Conservation (phyloP, 225 moss, liverwort and hornwort species). For the Ulota crispa region DNA sequence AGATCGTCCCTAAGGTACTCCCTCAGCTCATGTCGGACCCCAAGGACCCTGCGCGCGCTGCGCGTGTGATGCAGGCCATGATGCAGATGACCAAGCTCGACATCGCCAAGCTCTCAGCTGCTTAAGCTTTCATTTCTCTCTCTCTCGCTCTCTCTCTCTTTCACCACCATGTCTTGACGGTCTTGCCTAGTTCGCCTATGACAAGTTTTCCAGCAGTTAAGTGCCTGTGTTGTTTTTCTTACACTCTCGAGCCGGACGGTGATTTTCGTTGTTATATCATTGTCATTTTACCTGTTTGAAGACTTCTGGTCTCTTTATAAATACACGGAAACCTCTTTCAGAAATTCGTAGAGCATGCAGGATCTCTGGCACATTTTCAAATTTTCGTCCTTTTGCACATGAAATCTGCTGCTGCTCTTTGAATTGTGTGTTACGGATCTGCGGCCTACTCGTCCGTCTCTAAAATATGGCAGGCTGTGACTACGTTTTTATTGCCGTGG, state of each 20-base stretch:
- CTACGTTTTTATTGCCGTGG: too few species aligned
- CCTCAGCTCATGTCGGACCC: conserved; percentile 32
- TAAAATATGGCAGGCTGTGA: too few species aligned
- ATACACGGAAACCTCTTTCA: neutral
- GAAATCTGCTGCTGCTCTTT: too few species aligned
- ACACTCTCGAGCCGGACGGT: neutral
- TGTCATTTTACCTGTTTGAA: neutral
- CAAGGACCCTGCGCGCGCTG: neutral
- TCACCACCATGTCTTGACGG: neutral
- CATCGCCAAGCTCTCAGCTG: conserved; percentile 38
- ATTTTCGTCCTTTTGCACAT: too few species aligned
- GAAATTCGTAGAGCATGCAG: neutral
- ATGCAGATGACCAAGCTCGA: conserved; percentile 53
- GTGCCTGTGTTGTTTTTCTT: neutral
- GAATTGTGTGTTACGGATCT: too few species aligned
- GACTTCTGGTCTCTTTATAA: neutral
- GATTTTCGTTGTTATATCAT: neutral
- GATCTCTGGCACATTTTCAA: neutral
- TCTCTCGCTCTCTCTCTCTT: neutral
- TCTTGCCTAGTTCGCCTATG: neutral
- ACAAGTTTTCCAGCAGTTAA: neutral
- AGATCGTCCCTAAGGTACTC: conserved; percentile 50
- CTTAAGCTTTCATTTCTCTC: neutral
- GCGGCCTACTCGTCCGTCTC: too few species aligned
- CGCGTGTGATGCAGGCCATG: conserved; percentile 50